phyloP scores from a whole-genome alignment of 2,329 filamentous ascomycete genomes.

The Aspergillus hortae region DNA sequence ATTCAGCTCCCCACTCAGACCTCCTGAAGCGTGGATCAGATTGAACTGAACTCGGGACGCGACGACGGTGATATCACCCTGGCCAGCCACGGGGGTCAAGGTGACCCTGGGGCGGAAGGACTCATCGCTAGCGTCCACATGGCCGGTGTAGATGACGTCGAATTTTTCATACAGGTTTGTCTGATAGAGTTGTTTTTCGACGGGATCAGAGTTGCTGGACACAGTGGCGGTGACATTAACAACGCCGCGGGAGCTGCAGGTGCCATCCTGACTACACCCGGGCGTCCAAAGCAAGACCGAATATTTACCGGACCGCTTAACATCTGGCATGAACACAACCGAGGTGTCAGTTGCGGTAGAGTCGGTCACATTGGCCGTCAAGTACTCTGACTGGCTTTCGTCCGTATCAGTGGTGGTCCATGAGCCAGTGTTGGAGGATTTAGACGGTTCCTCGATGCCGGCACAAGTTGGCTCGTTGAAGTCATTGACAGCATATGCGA shows the following conservation, averaged over 20 bases:
- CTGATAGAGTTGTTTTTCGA: conserved; percentile 69
- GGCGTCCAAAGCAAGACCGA: conserved; percentile 88
- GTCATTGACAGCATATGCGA: conserved; percentile 74
- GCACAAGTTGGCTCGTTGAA: conserved; percentile 89
- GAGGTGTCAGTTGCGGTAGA: conserved; percentile 57
- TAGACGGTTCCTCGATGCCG: conserved; percentile 61
- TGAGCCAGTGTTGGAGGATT: conserved; percentile 65
- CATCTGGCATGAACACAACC: conserved; percentile 69
- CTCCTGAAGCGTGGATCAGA: conserved; percentile 55
- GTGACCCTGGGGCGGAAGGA: conserved; percentile 79
- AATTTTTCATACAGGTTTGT: conserved; percentile 98
- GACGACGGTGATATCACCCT: conserved; percentile 70
- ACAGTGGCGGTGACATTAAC: conserved; percentile 77
- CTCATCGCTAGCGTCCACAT: conserved; percentile 69
- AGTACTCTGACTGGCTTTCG: conserved; percentile 70
- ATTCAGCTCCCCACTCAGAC: conserved; percentile 74
- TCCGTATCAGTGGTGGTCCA: conserved; percentile 69
- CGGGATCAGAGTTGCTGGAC: conserved; percentile 46
- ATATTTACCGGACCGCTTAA: conserved; percentile 87
- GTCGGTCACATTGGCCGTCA: conserved; percentile 64
- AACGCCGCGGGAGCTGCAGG: conserved; percentile 71
- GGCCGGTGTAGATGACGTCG: conserved; percentile 83
- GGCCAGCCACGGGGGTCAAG: conserved; percentile 62
- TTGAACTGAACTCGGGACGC: conserved; percentile 82
- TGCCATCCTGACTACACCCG: conserved; percentile 76